Conservation (phyloP, 148 eudicot species). For the Limonium bicolor region DNA sequence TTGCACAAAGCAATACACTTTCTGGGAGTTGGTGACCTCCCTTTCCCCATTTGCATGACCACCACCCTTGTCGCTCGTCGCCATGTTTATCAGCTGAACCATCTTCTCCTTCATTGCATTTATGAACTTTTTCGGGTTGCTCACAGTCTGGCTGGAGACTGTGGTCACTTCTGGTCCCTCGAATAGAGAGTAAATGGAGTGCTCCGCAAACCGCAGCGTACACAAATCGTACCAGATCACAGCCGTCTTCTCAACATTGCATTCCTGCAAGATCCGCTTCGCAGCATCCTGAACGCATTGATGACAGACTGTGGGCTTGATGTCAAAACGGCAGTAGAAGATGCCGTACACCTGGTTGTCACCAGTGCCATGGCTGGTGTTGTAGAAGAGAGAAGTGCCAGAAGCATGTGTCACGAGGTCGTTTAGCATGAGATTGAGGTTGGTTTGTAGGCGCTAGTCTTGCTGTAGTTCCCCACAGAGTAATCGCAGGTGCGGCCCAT, state of each 20-base stretch:
- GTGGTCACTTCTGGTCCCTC: neutral
- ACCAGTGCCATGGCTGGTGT: too few species aligned
- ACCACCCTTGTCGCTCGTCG: neutral
- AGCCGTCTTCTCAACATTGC: neutral
- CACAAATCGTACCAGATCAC: neutral
- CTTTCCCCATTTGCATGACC: neutral
- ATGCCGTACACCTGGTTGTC: conserved; percentile 15
- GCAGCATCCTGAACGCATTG: conserved; percentile 1
- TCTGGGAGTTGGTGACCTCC: too few species aligned
- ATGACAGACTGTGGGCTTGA: neutral
- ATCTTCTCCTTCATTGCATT: too few species aligned
- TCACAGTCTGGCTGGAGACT: too few species aligned
- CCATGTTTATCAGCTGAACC: too few species aligned
- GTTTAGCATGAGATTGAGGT: too few species aligned
- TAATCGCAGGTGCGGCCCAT: too few species aligned
- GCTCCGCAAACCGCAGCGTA: neutral
- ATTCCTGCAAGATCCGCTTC: neutral
- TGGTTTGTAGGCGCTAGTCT: too few species aligned
- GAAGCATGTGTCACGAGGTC: too few species aligned
- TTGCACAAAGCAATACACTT: neutral
- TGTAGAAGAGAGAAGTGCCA: too few species aligned
- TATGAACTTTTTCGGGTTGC: too few species aligned
- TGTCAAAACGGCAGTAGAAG: conserved; percentile 9
- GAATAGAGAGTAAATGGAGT: neutral
- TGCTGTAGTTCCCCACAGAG: too few species aligned